Evolutionary conservation across 202 grass and related monocot genomes (phyloP), one percentile per base, ranked within the genome.

Genomic region (Panicum hallii): DNA sequence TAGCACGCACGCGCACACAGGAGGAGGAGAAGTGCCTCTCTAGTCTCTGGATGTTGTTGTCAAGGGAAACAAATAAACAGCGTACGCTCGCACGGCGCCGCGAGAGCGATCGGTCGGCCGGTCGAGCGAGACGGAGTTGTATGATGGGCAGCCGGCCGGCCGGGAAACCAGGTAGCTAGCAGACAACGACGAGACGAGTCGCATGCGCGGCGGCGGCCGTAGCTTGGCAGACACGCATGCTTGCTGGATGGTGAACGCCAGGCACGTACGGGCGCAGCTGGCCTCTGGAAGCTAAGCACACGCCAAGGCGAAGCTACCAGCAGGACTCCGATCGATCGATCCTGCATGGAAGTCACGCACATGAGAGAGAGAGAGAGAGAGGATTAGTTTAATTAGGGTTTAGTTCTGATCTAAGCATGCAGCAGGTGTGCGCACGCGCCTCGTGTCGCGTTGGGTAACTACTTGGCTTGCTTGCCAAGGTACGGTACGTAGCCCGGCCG

Each of bases 381-480:
- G 26, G 12, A 30, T 11, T 62, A 58, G 40, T 13, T 46, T 43
- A 48, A 48, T 60, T 11, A n/a, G n/a, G 61, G 36, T 81, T 66
- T 55, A 13, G 46, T 52, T 40, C 52, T 38, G 61, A 14, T 62
- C 11, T 3, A 61, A n/a, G 20, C 3, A 2, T 5, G 36, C 36
- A 38, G 36, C 36, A 7, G 6, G 3, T 32, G 45, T 9, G 10
- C 4, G 62, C 0, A 13, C 3, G 63, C 1, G 20, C 83, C 83
- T 82, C 88, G 88, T 75, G 44, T 74, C 79, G 84, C 43, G 69
- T 55, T 80, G 45, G n/a, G 28, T 67, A 68, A 68, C 66, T 68
- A 53, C 60, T 90, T 87, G 79, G 23, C 84, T 87, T 90, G 88
- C 58, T 68, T 83, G 84, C 67, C 67, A 90, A 90, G 88, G 41